Percentiles rank a stretch among this genome's conserved stretches.
phyloP scores from a whole-genome alignment of 2,329 filamentous ascomycete genomes.

The Lachnellula cervina region DNA sequence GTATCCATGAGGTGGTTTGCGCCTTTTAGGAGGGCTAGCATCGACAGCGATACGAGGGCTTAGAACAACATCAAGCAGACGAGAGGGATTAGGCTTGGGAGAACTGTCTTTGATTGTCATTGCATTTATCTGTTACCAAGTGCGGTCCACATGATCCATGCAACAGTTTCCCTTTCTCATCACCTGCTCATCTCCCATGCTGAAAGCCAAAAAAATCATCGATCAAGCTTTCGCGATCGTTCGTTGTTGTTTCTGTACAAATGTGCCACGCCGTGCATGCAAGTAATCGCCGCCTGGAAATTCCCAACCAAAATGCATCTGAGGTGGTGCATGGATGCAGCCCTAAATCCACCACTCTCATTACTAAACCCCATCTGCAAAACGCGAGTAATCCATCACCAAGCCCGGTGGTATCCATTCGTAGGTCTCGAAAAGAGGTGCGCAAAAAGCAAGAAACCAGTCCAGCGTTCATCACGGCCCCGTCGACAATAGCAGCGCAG shows the following conservation, averaged over 20 bases:
- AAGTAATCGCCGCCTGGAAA: background rate
- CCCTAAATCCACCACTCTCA: background rate
- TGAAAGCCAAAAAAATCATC: background rate
- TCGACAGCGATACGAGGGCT: no score
- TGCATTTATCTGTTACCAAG: background rate
- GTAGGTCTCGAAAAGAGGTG: background rate
- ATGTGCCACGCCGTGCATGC: background rate
- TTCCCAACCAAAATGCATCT: background rate
- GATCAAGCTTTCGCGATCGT: background rate
- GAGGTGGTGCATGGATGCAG: background rate
- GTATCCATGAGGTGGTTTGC: no score
- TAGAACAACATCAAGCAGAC: no score
- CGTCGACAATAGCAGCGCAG: slow-evolving; percentile 1
- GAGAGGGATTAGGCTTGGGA: background rate
- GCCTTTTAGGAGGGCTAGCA: no score
- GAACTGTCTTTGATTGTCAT: background rate
- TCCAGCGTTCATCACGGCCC: background rate
- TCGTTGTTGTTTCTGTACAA: background rate
- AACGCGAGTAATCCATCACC: background rate
- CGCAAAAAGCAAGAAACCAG: background rate
- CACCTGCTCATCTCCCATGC: background rate
- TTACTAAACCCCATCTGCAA: background rate
- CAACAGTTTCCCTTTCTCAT: background rate
- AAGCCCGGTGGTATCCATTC: background rate
- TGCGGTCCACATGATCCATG: background rate